A percentile compares a stretch with the other conserved stretches of the same genome.
Evolutionary conservation across 176 grass and related monocot species (phyloP).

Genomic region (Aegilops sharonensis): DNA sequence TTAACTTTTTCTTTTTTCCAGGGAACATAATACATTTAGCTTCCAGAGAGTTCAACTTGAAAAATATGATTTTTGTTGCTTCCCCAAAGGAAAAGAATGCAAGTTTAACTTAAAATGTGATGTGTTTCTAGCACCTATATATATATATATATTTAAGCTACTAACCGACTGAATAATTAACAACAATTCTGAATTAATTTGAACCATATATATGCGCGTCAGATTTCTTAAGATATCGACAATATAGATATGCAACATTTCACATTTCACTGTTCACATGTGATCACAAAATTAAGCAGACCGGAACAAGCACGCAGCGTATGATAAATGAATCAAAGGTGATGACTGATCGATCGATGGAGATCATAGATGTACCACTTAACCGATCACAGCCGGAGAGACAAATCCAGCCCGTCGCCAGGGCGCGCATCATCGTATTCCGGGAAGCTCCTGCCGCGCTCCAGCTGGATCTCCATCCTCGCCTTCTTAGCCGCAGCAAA

Average conservation of each 20-base stretch:
- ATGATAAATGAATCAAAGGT: background rate
- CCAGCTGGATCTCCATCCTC: background rate
- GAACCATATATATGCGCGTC: background rate
- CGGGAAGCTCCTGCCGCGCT: background rate
- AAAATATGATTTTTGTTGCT: too few relatives aligned
- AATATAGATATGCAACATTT: background rate
- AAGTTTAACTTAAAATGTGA: background rate
- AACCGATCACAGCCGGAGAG: conserved; percentile 49
- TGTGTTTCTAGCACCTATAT: background rate
- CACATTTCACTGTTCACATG: background rate
- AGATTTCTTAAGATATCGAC: background rate
- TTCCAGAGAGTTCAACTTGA: too few relatives aligned
- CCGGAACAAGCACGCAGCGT: background rate
- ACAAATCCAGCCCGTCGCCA: conserved; percentile 42
- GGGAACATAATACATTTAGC: too few relatives aligned
- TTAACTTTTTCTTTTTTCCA: too few relatives aligned
- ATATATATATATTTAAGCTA: too few relatives aligned
- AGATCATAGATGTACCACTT: background rate
- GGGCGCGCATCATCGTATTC: background rate
- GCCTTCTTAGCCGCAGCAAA: conserved; percentile 5
- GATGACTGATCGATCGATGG: background rate
- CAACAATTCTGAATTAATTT: background rate
- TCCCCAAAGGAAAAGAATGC: too few relatives aligned
- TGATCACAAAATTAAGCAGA: background rate
- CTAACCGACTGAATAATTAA: too few relatives aligned